These are phyloP conservation scores for Comarum palustre DNA, from an alignment of 306 rosid species.

Conservation along the genomic window DNA sequence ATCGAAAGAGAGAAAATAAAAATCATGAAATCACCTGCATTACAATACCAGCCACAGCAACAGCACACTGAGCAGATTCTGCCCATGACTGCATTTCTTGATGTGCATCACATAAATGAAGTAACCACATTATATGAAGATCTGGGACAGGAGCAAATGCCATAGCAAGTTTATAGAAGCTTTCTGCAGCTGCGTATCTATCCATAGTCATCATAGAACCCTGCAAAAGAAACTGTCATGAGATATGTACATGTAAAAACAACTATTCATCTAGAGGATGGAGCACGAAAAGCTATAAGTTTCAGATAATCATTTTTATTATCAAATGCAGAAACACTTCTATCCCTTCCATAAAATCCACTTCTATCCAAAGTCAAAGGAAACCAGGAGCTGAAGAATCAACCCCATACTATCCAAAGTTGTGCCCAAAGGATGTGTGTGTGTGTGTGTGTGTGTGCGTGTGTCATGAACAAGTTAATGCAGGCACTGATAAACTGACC, in stretches of 20 bases:
- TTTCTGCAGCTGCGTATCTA: constrained; percentile 92
- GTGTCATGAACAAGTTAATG: not conserved
- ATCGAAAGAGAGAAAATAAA: not conserved
- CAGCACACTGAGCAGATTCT: constrained; percentile 99
- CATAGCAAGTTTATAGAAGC: constrained; percentile 90
- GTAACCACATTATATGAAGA: constrained; percentile 99
- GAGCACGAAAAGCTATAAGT: not conserved
- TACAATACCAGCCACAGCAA: constrained; percentile 95
- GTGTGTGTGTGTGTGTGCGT: not conserved
- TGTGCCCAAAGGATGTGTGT: not conserved
- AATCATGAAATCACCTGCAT: constrained; percentile 56
- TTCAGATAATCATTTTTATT: not conserved
- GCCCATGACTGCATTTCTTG: constrained; percentile 99
- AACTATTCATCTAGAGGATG: not conserved
- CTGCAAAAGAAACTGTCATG: constrained; percentile 42
- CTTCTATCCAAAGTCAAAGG: not conserved
- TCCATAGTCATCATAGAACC: constrained; percentile 86
- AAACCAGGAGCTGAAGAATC: not conserved
- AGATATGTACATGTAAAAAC: not conserved
- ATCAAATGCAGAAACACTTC: not conserved
- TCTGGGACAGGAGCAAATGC: constrained; percentile 99
- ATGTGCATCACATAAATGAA: constrained; percentile 96
- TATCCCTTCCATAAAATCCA: not conserved
- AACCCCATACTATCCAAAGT: not conserved
- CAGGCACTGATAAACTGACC: constrained; percentile 50